A percentile compares a stretch with the other conserved stretches of the same genome.
Conservation (phyloP, 495 filamentous ascomycete species). For the Oleoguttula mirabilis region DNA sequence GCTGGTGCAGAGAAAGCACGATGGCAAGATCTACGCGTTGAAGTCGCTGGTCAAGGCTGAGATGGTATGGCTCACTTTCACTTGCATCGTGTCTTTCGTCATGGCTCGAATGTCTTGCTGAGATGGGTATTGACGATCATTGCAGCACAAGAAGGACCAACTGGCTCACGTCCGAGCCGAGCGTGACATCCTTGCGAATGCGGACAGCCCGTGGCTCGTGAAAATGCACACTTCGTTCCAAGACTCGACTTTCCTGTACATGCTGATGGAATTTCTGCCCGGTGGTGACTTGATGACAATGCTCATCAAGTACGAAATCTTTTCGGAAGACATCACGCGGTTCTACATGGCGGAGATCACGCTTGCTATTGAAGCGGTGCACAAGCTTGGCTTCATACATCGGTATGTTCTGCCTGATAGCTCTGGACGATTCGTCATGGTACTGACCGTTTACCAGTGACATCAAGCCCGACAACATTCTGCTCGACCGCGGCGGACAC, state of each 20-base stretch:
- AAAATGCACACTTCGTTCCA: constrained; percentile 98
- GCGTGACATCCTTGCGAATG: constrained; percentile 93
- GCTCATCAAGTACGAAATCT: constrained; percentile 99
- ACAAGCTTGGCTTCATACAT: constrained; percentile 96
- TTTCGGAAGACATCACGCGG: constrained; percentile 93
- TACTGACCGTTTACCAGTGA: constrained; percentile 47
- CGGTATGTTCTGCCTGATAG: constrained; percentile 53
- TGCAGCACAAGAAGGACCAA: constrained; percentile 88
- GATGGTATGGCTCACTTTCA: constrained; percentile 56
- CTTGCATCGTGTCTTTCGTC: too few relatives aligned
- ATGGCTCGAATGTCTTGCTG: too few relatives aligned
- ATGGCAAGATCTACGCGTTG: constrained; percentile 94
- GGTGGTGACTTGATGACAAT: constrained; percentile 99
- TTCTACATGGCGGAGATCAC: constrained; percentile 99
- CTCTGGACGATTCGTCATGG: neutral
- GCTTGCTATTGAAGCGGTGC: constrained; percentile 92
- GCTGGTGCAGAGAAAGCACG: constrained; percentile 88
- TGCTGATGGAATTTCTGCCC: constrained; percentile 98
- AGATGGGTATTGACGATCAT: too few relatives aligned
- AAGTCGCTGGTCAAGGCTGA: constrained; percentile 97
- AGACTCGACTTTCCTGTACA: constrained; percentile 86
- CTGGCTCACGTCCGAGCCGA: constrained; percentile 97
- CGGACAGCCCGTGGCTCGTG: constrained; percentile 97
- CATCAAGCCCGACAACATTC: constrained; percentile 98
- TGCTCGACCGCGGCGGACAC: constrained; percentile 87